Conservation (phyloP, 2,329 filamentous ascomycete species). For the Basipetospora chlamydospora region DNA sequence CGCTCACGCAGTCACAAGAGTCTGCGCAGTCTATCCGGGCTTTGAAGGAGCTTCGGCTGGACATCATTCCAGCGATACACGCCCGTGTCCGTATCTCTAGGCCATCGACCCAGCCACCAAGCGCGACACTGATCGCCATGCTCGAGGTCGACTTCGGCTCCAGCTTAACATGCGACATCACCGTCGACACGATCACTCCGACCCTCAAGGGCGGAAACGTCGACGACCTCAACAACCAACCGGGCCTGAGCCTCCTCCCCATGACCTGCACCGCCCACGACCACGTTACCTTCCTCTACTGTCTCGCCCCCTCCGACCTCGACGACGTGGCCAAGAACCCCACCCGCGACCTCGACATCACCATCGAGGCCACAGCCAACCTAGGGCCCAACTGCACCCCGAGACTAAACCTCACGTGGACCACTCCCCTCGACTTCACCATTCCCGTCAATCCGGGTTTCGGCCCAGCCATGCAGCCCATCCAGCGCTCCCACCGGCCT, state of each 20-base stretch:
- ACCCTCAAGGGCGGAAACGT: constrained; percentile 42
- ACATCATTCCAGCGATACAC: constrained; percentile 54
- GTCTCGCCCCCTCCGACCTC: constrained; percentile 38
- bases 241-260: constrained; percentile 34
- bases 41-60: constrained; percentile 46
- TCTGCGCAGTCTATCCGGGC: constrained; percentile 49
- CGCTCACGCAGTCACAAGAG: constrained; percentile 47
- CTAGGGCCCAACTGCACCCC: constrained; percentile 45
- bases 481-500: constrained; percentile 46
- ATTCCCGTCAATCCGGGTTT: constrained; percentile 49
- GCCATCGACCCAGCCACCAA: constrained; percentile 41
- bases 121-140: constrained; percentile 50
- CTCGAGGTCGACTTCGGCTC: constrained; percentile 62
- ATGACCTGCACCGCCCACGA: constrained; percentile 55
- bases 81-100: constrained; percentile 59
- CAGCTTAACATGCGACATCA: constrained; percentile 52
- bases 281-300: constrained; percentile 62
- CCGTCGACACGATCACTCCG: constrained; percentile 44
- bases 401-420: constrained; percentile 51
- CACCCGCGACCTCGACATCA: constrained; percentile 40
- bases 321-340: constrained; percentile 30
- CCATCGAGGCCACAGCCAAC: constrained; percentile 44
- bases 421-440: constrained; percentile 54
- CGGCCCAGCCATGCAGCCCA: constrained; percentile 37
- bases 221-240: constrained; percentile 38